Conservation (phyloP, 306 rosid genomes). For the Sechiopsis laciniata region DNA sequence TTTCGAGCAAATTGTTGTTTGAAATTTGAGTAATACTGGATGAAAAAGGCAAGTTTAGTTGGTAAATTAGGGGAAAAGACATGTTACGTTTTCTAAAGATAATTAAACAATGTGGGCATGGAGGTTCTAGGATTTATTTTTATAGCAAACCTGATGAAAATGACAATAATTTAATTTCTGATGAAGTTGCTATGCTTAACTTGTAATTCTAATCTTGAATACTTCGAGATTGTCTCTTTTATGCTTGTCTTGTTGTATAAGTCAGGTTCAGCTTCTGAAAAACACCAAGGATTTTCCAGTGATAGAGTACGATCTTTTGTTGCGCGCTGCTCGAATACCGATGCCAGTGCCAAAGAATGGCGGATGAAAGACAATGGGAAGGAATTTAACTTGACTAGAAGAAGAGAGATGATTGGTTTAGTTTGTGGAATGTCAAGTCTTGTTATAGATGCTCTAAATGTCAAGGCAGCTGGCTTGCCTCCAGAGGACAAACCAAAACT, state of each 20-base stretch:
- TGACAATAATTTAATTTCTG: background rate
- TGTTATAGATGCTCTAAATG: conserved; percentile 39
- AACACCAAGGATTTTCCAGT: conserved; percentile 28
- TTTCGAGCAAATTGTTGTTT: background rate
- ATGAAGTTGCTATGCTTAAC: background rate
- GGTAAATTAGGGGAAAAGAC: background rate
- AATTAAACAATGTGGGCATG: background rate
- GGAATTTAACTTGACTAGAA: conserved; percentile 32
- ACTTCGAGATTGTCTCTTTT: background rate
- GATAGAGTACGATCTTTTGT: conserved; percentile 31
- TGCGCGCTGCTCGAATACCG: conserved; percentile 29
- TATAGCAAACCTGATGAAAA: background rate
- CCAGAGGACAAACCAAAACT: conserved; percentile 76
- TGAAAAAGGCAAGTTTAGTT: background rate
- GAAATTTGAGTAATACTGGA: background rate
- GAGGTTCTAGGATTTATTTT: no score
- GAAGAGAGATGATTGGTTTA: conserved; percentile 64
- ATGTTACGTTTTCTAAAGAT: background rate
- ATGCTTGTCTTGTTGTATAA: background rate
- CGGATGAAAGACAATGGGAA: conserved; percentile 32
- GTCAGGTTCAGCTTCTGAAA: conserved; percentile 44
- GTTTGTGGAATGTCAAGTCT: conserved; percentile 51
- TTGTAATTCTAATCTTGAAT: background rate
- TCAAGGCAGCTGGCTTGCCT: conserved; percentile 86
- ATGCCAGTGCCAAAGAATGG: conserved; percentile 27